Percentiles rank a stretch among this genome's conserved stretches.
These are phyloP conservation scores for Ricinus communis DNA, from an alignment of 345 rosid species.

Conservation along the genomic window DNA sequence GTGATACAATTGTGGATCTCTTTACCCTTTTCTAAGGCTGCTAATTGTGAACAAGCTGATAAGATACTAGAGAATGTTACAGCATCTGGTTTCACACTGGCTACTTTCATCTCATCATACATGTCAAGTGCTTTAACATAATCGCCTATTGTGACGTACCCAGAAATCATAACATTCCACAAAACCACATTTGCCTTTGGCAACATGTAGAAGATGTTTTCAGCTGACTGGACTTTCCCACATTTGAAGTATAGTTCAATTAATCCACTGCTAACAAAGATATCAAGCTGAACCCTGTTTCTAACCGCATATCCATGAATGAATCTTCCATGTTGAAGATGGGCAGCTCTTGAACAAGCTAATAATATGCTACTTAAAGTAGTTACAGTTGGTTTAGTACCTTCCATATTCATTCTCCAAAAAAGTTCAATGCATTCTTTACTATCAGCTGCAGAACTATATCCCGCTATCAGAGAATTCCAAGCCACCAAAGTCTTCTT, in stretches of 20 bases:
- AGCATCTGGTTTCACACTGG: slow-evolving; percentile 52
- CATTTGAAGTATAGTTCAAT: slow-evolving; percentile 69
- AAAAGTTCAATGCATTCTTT: slow-evolving; percentile 50
- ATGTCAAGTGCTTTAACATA: slow-evolving; percentile 51
- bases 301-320: slow-evolving; percentile 56
- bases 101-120: slow-evolving; percentile 45
- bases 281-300: slow-evolving; percentile 38
- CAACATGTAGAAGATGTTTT: slow-evolving; percentile 41
- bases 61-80: slow-evolving; percentile 55
- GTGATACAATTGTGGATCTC: slow-evolving; percentile 48
- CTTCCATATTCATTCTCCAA: slow-evolving; percentile 53
- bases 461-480: slow-evolving; percentile 61
- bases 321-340: slow-evolving; percentile 52
- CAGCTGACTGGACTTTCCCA: slow-evolving; percentile 49
- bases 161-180: slow-evolving; percentile 76
- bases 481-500: slow-evolving; percentile 57
- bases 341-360: slow-evolving; percentile 60
- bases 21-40: slow-evolving; percentile 65
- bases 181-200: slow-evolving; percentile 30
- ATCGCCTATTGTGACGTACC: slow-evolving; percentile 45
- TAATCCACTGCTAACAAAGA: slow-evolving; percentile 38
- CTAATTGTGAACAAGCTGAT: slow-evolving; percentile 66
- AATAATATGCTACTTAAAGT: slow-evolving; percentile 55
- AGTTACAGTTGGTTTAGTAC: slow-evolving; percentile 47
- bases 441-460: slow-evolving; percentile 47